phyloP scores from a whole-genome alignment of 306 rosid species.

The Crotalaria pallida region DNA sequence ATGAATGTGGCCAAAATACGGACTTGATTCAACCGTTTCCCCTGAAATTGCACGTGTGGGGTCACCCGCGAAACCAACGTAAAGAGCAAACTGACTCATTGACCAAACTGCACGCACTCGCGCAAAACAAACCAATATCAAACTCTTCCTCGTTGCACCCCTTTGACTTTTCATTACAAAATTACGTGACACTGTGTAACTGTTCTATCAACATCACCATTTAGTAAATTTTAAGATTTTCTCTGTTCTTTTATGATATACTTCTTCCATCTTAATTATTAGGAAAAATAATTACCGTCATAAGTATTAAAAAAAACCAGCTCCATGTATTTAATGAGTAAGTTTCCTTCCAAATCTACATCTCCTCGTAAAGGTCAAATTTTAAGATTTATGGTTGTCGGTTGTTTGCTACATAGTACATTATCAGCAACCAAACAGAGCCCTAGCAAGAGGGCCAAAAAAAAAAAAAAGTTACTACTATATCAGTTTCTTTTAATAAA shows the following conservation, averaged over 20 bases:
- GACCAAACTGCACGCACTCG: background rate
- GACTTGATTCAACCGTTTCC: background rate
- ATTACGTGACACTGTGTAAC: background rate
- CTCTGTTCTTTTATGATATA: background rate
- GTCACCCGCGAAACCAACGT: background rate
- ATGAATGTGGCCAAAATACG: background rate
- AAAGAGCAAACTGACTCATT: background rate
- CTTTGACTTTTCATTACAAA: conserved; percentile 14
- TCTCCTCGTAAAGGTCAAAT: background rate
- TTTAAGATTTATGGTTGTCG: background rate
- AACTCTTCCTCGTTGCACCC: background rate
- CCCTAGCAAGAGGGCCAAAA: too few relatives aligned
- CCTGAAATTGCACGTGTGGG: conserved; percentile 16
- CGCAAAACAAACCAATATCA: background rate
- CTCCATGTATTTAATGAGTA: background rate
- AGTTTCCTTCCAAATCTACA: background rate
- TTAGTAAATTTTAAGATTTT: background rate
- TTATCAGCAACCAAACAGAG: background rate
- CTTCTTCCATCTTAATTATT: too few relatives aligned
- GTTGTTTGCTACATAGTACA: background rate
- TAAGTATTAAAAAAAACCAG: too few relatives aligned
- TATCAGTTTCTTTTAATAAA: too few relatives aligned
- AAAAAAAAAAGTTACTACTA: too few relatives aligned
- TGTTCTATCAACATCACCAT: background rate
- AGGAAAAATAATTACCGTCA: too few relatives aligned